Evolutionary conservation across 805 yeast genomes (phyloP), one percentile per base, ranked within the genome.

Genomic region (Kodamaea hsintzibuensis): DNA sequence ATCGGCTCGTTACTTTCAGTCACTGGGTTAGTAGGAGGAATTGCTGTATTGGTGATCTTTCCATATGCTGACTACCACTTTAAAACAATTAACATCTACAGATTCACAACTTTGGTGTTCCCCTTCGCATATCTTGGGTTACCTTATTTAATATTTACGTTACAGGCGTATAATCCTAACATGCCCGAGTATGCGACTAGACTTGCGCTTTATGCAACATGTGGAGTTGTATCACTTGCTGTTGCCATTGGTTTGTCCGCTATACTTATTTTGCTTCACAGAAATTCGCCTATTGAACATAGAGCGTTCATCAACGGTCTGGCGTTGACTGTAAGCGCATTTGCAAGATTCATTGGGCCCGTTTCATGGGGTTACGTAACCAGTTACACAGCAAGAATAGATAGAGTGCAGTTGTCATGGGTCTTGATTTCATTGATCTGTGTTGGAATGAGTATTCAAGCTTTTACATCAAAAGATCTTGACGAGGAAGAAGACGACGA

Each of bases 221-320:
- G 65, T n/a, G 52, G 61, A 47, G 3, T 65, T 9, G 62, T 62
- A 18, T 61, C 82, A 1, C 58, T 81, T 7, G 73, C 78, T 7
- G 68, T 70, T 10, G 71, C 86, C 0, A 67, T 81, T 55, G 72
- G 82, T 9, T 79, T 76, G 55, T 87, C 89, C 6, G 82, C 79
- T 54, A 68, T 82, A 22, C 64, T 81, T 56, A 69, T 84, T 18
- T 69, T 85, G 52, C 74, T 83, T 37, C 87, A 82, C 64, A 72
- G 84, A 48, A 78, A 82, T 6, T 76, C 86, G 1, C 78, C 78
- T 10, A 74, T 82, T 18, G 72, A 78, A 56, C 79, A 83, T 57
- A 72, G 86, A 47, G 87, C 86, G 1, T 76, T 81, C 59, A 76
- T 85, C 53, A 85, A 85, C 62, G 85, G 86, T 12, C 74, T 82